phyloP scores from a whole-genome alignment of 2,329 filamentous ascomycete species.

The Microdochium trichocladiopsis region DNA sequence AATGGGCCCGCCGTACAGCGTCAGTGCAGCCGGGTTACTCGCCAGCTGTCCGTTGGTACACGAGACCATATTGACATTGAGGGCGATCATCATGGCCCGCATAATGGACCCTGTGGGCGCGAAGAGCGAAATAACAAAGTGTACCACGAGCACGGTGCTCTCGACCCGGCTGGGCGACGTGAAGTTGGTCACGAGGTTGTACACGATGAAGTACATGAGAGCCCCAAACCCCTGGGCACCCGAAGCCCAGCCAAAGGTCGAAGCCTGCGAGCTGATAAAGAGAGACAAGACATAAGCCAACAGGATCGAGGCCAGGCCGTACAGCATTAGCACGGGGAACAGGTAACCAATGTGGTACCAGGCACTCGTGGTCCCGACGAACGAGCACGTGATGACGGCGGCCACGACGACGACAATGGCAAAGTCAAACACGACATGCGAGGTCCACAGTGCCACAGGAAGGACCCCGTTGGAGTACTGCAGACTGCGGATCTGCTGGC shows the following conservation, averaged over 20 bases:
- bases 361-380: slow-evolving; percentile 58
- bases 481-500: slow-evolving; percentile 73
- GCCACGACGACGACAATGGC: slow-evolving; percentile 60
- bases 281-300: slow-evolving; percentile 77
- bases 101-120: slow-evolving; percentile 73
- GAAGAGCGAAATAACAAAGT: slow-evolving; percentile 68
- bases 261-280: slow-evolving; percentile 70
- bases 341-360: slow-evolving; percentile 76
- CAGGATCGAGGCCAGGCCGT: slow-evolving; percentile 70
- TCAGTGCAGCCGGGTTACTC: slow-evolving; percentile 62
- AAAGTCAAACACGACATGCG: slow-evolving; percentile 78
- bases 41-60: slow-evolving; percentile 60
- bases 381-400: slow-evolving; percentile 58
- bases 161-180: slow-evolving; percentile 64
- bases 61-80: slow-evolving; percentile 78
- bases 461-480: slow-evolving; percentile 91
- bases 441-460: slow-evolving; percentile 74
- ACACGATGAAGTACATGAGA: slow-evolving; percentile 67
- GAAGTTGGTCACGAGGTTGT: slow-evolving; percentile 68
- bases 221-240: slow-evolving; percentile 70
- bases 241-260: slow-evolving; percentile 77
- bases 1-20: slow-evolving; percentile 76
- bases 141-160: slow-evolving; percentile 56
- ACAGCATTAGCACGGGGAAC: slow-evolving; percentile 74
- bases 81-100: slow-evolving; percentile 64